Evolutionary conservation across 768 basidiomycete genomes (phyloP), one percentile per base, ranked within the genome.

Genomic region (Macrolepiota dolichaula): DNA sequence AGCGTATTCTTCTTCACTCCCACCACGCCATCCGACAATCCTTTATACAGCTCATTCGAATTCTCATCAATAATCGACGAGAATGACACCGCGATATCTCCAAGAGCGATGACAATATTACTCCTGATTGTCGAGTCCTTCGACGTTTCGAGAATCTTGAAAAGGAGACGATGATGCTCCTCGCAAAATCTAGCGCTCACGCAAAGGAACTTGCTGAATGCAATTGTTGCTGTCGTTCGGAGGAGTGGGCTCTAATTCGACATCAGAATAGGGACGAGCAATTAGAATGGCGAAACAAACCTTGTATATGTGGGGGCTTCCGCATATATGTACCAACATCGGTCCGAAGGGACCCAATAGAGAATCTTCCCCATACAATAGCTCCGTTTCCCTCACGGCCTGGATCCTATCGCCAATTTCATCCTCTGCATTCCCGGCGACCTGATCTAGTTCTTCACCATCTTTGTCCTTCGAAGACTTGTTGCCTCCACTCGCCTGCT

Each of bases 1-100:
- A 99, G 82, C 37, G 96, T 97, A 75, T 98, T 98, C 82, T 98
- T 98, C 86, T 98, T 99, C 64, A 99, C 96, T 42, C 89, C 84
- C 10, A 93, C 74, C 66, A 96, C 85, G 42, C 77, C 78, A 72
- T 99, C 97, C 11, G 92, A 89, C 37, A 98, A 83, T 1, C 96
- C 96, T 69, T 89, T 91, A 79, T 98, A 99, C 1, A 99, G 79
- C 66, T 95, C 91, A 67, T 94, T 91, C 75, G 90, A 93, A 78
- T 96, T 97, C 78, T 99, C 96, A 73, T 98, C 96, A 65, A 99
- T 86, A 74, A 99, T 92, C 63, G 77, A 94, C 72, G 93, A 95
- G 81, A 98, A 98, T n/a, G 92, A 97, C 15, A 98, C 94, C 0
- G 96, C 96, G 38, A 98, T 92, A 66, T 99, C 97, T 6, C 97